Evolutionary conservation across 768 basidiomycete genomes (phyloP).

Genomic region (Tylopilus sp.): DNA sequence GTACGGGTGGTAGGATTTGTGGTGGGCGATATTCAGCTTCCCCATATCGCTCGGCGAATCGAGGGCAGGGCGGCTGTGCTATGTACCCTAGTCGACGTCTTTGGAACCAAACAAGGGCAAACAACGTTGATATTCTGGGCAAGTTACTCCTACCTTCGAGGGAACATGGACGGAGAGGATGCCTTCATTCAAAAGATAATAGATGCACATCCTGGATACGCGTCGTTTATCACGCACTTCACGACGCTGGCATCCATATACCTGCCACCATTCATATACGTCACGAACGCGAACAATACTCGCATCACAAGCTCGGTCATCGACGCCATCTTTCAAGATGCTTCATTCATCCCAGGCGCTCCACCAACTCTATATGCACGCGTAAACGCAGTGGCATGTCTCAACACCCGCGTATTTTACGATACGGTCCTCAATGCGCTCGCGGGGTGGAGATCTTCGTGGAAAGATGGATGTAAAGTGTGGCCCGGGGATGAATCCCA

Average conservation of each 20-base stretch:
- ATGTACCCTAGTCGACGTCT: conserved; percentile 10
- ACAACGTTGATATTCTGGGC: conserved; percentile 3
- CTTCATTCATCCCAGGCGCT: conserved; percentile 8
- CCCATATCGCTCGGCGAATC: conserved; percentile 3
- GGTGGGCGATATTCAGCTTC: conserved; percentile 78
- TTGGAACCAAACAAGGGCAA: conserved; percentile 16
- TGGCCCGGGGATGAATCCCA: conserved; percentile 45
- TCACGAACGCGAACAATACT: conserved; percentile 55
- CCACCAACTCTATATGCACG: conserved; percentile 39
- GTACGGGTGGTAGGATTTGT: conserved; percentile 90
- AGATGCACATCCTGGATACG: conserved; percentile 23
- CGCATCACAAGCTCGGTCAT: conserved; percentile 42
- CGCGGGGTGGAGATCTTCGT: conserved; percentile 50
- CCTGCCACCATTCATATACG: conserved; percentile 65
- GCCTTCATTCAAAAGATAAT: conserved; percentile 1
- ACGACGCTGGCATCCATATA: conserved; percentile 29
- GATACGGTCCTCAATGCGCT: conserved; percentile 63
- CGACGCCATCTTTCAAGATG: conserved; percentile 14
- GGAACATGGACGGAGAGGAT: conserved; percentile 18
- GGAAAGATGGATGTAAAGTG: conserved; percentile 59
- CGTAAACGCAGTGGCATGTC: conserved; percentile 57
- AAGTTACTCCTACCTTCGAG: no score
- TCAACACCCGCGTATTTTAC: conserved; percentile 60
- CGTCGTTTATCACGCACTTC: conserved; percentile 23
- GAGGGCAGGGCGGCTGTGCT: not conserved